Base-by-base conservation (phyloP, 1,284 basidiomycete genomes). In the Ustilago bromivora region DNA sequence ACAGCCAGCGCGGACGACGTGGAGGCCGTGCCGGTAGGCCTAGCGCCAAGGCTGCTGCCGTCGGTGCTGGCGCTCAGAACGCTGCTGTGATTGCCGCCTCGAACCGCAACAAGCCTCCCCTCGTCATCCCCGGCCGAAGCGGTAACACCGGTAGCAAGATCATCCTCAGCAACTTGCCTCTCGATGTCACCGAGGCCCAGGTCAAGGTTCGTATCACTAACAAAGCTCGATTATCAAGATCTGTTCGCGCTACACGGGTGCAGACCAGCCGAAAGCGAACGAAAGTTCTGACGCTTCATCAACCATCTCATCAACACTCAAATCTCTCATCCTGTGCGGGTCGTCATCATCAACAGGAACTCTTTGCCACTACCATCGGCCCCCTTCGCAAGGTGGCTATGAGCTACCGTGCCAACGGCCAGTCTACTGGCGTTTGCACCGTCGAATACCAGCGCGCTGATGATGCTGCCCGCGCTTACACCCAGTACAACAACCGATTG, bases 401-500 rank as follows among this genome's bases (percentile, higher is more conserved):
- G 83, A 91, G 93, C 85, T 96, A 95, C 88, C 94, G 95, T 87
- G 88, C 90, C 59, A 88, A 90, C 72, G 96, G 96, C 68, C 91
- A 92, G 84, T 95, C 93, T 53, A 97, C 95, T 82, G 96, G 96
- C 71, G 89, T 92, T 71, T 95, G 95, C 51, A 92, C 92, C 12
- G 92, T 99, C 75, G 90, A 92, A 78, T 98, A 98, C 90, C 89
- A 90, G 84, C 91, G 91, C 82, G 92, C 92, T 82, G 95, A 95
- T 65, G 95, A 97, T 84, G 96, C 93, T 68, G 92, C 91, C 87
- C 94, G 93, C 89, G 96, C 96, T 6, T 96, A 92, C 88, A 90
- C 92, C 79, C 91, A 94, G 82, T 99, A 98, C 90, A 95, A 99
- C 91, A 95, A 95, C 89, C 92, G 96, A 87, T 92, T 99, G 89